These are phyloP conservation scores for Ammopiptanthus mongolicus DNA, from an alignment of 306 rosid species.

Conservation along the genomic window DNA sequence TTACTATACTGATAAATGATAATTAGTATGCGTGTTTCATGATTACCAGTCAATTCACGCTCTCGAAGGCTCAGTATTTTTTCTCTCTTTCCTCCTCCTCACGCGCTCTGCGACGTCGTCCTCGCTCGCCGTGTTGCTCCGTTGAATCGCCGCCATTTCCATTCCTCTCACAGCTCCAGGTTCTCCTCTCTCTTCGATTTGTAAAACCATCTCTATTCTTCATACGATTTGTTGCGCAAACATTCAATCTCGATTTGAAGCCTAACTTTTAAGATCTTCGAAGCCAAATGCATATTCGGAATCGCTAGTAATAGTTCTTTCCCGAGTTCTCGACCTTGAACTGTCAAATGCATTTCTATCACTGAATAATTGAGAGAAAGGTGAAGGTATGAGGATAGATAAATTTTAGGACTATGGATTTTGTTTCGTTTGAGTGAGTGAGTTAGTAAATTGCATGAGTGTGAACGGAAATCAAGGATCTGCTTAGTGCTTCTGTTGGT, in stretches of 20 bases:
- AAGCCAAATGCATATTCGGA: neutral
- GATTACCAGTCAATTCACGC: slow-evolving; percentile 8
- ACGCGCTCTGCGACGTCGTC: slow-evolving; percentile 17
- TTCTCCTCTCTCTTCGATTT: neutral
- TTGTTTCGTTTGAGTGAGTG: neutral
- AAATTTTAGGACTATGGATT: neutral
- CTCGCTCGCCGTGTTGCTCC: neutral
- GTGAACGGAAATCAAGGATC: slow-evolving; percentile 7
- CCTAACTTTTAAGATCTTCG: slow-evolving; percentile 3
- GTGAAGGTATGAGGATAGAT: neutral
- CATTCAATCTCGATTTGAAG: neutral
- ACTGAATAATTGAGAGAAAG: neutral
- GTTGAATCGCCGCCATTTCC: slow-evolving; percentile 16
- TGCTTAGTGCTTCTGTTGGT: neutral
- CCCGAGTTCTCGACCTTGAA: neutral
- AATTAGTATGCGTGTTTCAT: neutral
- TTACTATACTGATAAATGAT: neutral
- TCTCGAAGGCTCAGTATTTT: neutral
- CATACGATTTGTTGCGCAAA: slow-evolving; percentile 8
- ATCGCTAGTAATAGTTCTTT: neutral
- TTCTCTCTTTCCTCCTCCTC: neutral
- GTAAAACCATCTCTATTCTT: neutral
- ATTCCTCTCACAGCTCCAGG: neutral
- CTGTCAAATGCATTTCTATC: neutral
- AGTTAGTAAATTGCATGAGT: neutral